Percentiles rank a stretch among this genome's conserved stretches.
phyloP scores from a whole-genome alignment of 129 eudicot genomes.

The Flaveria robusta region DNA sequence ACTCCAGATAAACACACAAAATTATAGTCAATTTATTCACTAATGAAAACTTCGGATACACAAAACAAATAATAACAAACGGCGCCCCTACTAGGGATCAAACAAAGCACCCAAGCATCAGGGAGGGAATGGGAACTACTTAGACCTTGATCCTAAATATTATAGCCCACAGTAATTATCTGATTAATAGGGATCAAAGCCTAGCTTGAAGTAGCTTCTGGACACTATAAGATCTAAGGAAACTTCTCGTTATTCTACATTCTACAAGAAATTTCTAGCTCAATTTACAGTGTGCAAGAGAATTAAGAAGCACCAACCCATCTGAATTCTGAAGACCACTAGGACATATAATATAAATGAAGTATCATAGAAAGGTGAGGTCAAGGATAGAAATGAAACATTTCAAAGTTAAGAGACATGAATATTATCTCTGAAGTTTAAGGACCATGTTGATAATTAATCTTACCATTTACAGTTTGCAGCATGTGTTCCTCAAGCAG shows the following conservation, averaged over 20 bases:
- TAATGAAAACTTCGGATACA: not conserved
- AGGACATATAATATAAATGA: not conserved
- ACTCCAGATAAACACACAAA: not conserved
- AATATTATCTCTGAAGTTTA: not conserved
- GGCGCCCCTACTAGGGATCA: not conserved
- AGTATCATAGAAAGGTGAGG: not conserved
- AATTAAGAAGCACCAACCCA: not conserved
- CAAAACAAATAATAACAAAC: not conserved
- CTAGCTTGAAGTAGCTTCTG: not conserved
- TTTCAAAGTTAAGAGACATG: not conserved
- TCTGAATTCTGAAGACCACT: not conserved
- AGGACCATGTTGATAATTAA: not conserved
- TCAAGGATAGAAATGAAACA: not conserved
- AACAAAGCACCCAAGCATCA: not conserved
- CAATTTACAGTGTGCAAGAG: not conserved
- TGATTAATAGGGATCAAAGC: not conserved
- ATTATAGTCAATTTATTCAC: not conserved
- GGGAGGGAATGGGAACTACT: not conserved
- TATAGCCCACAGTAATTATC: not conserved
- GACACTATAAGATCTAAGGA: not conserved
- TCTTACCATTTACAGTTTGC: conserved; percentile 48
- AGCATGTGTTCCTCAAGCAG: conserved; percentile 73
- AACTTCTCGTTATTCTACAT: not conserved
- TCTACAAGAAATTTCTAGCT: not conserved
- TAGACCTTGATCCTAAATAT: not conserved